phyloP scores from a whole-genome alignment of 73 alveolate species.

The Paramecium sexaurelia region DNA sequence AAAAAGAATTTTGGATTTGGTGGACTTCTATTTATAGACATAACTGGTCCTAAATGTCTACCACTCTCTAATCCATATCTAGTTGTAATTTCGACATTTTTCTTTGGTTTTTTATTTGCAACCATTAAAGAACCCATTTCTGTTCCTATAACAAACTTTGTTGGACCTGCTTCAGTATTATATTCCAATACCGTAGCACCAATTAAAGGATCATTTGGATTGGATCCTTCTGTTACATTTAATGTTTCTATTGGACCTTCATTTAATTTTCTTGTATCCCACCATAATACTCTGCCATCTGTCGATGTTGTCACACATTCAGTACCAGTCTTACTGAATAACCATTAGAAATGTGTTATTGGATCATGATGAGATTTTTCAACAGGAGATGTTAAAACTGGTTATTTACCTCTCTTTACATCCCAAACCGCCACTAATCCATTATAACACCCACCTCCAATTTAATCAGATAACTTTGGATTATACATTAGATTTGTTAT shows the following conservation, averaged over 20 bases:
- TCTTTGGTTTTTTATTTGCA: constrained; percentile 93
- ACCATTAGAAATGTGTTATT: constrained; percentile 93
- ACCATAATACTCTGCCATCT: constrained; percentile 94
- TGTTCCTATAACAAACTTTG: constrained; percentile 95
- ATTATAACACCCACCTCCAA: constrained; percentile 95
- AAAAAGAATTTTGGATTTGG: constrained; percentile 91
- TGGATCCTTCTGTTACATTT: constrained; percentile 26
- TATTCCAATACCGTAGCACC: constrained; percentile 65
- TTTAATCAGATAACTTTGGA: constrained; percentile 87
- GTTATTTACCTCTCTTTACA: constrained; percentile 82
- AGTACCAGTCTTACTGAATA: constrained; percentile 86
- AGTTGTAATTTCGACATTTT: constrained; percentile 91
- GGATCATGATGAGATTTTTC: constrained; percentile 97
- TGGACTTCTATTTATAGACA: constrained; percentile 91
- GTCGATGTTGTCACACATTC: constrained; percentile 94
- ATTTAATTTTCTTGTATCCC: constrained; percentile 92
- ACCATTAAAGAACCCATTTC: constrained; percentile 94
- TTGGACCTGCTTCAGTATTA: constrained; percentile 88
- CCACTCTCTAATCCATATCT: constrained; percentile 95
- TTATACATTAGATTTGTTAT: constrained; percentile 89
- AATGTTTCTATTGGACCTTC: constrained; percentile 83
- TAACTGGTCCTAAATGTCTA: constrained; percentile 97
- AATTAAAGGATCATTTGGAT: not conserved
- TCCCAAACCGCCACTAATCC: constrained; percentile 95
- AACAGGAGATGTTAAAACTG: constrained; percentile 85